Evolutionary conservation across 371 early-diverging fungal species (phyloP), one percentile per base, ranked within the genome.

Genomic region (Basidiobolus meristosporus): DNA sequence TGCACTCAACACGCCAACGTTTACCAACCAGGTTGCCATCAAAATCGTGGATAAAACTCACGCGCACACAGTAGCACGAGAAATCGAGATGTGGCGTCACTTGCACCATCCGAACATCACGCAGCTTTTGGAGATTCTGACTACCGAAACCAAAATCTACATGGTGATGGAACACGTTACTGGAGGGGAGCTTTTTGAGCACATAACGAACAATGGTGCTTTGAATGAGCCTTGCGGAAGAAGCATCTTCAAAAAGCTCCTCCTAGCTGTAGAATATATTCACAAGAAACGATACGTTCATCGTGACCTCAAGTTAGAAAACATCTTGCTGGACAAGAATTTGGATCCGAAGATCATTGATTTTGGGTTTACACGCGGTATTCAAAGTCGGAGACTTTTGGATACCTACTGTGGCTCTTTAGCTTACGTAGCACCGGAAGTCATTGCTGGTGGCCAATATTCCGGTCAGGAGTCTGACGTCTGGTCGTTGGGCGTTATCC

Each of bases 21-120:
- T 39, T 28, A 29, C 26, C 12, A 7, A 38, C 29, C 53, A 53
- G 65, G 87, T 86, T 15, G 90, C 87, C 7, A 64, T 89, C 45
- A 90, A 90, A 60, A 76, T 78, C 21, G 82, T 90, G 39, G 76
- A 70, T 53, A 85, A 83, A 50, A 65, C 77, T 12, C 82, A 87
- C 26, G 34, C 36, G 3, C 45, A 48, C 10, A 45, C 46, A 3
- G 54, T 70, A 5, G 62, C 77, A 22, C 75, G 91, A 38, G 97
- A 96, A 63, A 81, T 90, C 36, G 77, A 85, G 41, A 79, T 87
- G 32, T 80, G 85, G 64, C 79, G 87, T 7, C 73, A 77, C 39
- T 54, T 95, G 28, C 66, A 68, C 31, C 75, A 79, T 52, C 66
- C 73, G 7, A 70, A 75, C 45, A 72, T 84, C 36, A 71, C 84